These are phyloP conservation scores for Botrytis squamosa DNA, from an alignment of 2,329 filamentous ascomycete species.

Conservation along the genomic window DNA sequence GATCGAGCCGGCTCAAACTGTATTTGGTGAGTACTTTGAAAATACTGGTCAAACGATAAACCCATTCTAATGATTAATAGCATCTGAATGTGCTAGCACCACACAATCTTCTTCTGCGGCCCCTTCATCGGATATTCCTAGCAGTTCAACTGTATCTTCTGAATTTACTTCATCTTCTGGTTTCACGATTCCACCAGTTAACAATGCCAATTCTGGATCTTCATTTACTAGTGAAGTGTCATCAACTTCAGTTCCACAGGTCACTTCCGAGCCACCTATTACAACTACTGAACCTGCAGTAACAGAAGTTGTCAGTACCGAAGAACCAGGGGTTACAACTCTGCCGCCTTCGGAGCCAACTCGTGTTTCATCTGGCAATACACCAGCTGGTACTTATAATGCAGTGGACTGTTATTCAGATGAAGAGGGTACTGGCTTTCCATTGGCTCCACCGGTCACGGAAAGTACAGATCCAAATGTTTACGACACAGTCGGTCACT, in stretches of 20 bases:
- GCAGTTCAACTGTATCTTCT: background rate
- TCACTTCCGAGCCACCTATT: background rate
- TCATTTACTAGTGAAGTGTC: background rate
- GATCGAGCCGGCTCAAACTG: background rate
- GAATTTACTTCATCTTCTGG: background rate
- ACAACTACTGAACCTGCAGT: background rate
- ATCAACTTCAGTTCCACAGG: background rate
- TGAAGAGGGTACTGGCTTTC: constrained; percentile 4
- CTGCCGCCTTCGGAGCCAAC: background rate
- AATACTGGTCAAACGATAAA: background rate
- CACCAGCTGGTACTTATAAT: constrained; percentile 3
- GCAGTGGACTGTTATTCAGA: constrained; percentile 4
- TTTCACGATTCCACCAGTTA: background rate
- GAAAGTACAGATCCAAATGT: background rate
- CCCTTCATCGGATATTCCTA: background rate
- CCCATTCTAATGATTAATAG: background rate
- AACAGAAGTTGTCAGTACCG: background rate
- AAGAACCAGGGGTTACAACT: background rate
- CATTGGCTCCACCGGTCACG: constrained; percentile 2
- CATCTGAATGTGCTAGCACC: constrained; percentile 5
- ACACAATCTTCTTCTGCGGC: background rate
- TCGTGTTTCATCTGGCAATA: background rate
- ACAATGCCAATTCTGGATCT: background rate
- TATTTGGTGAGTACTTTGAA: background rate
- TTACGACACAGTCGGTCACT: background rate